Conservation (phyloP, 495 filamentous ascomycete genomes). For the Daldinia concentrica region DNA sequence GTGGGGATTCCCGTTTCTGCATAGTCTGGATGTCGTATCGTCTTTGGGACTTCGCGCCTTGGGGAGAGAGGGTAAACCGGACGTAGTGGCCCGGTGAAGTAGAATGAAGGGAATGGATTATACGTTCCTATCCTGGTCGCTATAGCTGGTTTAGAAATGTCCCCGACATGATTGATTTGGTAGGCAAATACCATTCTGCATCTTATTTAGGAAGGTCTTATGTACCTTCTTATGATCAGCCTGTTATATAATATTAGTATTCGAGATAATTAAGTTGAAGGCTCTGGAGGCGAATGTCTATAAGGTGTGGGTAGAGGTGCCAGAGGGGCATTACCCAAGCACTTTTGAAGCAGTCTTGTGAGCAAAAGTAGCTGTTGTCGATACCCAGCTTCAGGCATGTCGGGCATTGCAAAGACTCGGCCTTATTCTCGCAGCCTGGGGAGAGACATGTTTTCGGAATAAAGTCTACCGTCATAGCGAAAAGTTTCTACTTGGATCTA, state of each 20-base stretch:
- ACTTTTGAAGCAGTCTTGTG: neutral
- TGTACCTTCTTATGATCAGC: neutral
- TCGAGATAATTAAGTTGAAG: neutral
- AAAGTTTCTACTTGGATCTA: neutral
- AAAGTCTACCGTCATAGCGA: neutral
- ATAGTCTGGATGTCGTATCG: neutral
- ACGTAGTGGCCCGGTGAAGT: neutral
- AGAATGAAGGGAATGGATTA: neutral
- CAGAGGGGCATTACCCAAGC: neutral
- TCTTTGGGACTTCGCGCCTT: neutral
- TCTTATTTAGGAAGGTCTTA: neutral
- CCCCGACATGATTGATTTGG: neutral
- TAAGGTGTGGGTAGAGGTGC: neutral
- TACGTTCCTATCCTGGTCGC: neutral
- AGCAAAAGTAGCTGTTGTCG: slow-evolving; percentile 1
- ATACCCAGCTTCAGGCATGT: neutral
- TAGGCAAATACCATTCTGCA: neutral
- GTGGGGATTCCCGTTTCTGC: neutral
- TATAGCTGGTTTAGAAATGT: neutral
- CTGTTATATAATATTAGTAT: neutral
- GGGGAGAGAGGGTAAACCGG: neutral
- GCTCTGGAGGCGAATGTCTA: neutral
- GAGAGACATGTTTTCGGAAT: neutral
- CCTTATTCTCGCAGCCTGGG: neutral
- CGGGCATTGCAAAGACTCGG: neutral